Base-by-base conservation (phyloP, 805 yeast species). In the Millerozyma miso region DNA sequence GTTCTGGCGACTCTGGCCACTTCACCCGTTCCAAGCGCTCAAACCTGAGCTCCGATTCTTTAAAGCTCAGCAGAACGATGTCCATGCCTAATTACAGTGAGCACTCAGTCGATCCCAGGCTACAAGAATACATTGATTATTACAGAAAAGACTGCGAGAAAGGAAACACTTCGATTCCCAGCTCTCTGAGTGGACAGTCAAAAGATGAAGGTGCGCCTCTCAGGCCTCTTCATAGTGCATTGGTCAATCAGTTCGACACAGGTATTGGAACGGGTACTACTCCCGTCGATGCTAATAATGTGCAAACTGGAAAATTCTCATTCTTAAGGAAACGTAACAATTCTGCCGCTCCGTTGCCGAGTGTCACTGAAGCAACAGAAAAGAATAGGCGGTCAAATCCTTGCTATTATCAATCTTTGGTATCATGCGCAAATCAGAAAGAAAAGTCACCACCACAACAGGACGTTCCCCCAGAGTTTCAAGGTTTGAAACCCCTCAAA, bases 121-220 rank as follows among this genome's bases (percentile, higher is more conserved):
- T 69, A 29, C 65, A 60, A 15, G 71, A 67, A 32, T 69, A 66
- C 39, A 58, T 69, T 39, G 60, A 56, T 33, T 62, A 66, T 42
- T 69, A 62, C 46, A 49, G 52, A 20, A 62, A 56, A 44, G 55
- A 55, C 19, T 56, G 53, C 26, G 35, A 23, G 35, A 37, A 32
- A 39, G 20, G 40, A 32, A 26, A 31, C 33, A 31, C 43, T 14
- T 17, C 39, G 6, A 23, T 10, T 7, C 10, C 10, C 10, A 23
- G 29, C 10, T 23, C 29, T 33, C 17, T 32, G 19, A 35, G 38
- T 20, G 31, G 37, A 19, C 7, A 19, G 31, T 31, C 40, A 10
- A 7, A 17, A 3, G 20, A 41, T 15, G 19, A 33, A 7, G 29
- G 10, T 23, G 6, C 29, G 6, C 10, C 29, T 23, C 10, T 23